Percentiles rank a stretch among this genome's conserved stretches.
Conservation (phyloP, 169 alveolate genomes). For the Plasmodium knowlesi region DNA sequence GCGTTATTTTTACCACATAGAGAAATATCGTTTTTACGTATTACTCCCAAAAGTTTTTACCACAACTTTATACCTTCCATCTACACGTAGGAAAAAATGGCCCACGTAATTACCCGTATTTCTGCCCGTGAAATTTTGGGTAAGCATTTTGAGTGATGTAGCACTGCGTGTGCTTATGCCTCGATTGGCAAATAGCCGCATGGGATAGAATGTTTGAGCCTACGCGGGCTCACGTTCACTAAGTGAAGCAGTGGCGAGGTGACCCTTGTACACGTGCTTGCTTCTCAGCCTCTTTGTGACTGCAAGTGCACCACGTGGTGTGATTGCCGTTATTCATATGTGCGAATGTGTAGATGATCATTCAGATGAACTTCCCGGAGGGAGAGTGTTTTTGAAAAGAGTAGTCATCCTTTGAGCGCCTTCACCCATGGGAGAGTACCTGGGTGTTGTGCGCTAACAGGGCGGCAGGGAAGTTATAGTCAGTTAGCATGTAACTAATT, state of each 20-base stretch:
- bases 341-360: background rate
- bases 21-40: background rate
- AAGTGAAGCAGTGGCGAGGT: background rate
- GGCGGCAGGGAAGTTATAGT: too few relatives aligned
- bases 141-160: background rate
- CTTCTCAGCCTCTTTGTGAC: background rate
- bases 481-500: too few relatives aligned
- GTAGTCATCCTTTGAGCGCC: background rate
- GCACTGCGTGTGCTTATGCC: background rate
- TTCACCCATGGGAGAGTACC: background rate
- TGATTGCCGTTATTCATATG: background rate
- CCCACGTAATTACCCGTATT: constrained; percentile 63
- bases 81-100: constrained; percentile 27
- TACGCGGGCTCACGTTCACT: background rate
- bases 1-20: background rate
- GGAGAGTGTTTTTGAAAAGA: background rate
- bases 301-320: background rate
- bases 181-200: background rate
- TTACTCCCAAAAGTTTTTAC: background rate
- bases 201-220: background rate
- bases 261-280: background rate
- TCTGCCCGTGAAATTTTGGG: constrained; percentile 75
- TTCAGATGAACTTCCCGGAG: background rate
- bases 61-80: background rate
- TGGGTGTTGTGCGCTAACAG: background rate